These are phyloP conservation scores for Ceratocystis ficicola DNA, from an alignment of 2,329 filamentous ascomycete genomes.

Conservation along the genomic window DNA sequence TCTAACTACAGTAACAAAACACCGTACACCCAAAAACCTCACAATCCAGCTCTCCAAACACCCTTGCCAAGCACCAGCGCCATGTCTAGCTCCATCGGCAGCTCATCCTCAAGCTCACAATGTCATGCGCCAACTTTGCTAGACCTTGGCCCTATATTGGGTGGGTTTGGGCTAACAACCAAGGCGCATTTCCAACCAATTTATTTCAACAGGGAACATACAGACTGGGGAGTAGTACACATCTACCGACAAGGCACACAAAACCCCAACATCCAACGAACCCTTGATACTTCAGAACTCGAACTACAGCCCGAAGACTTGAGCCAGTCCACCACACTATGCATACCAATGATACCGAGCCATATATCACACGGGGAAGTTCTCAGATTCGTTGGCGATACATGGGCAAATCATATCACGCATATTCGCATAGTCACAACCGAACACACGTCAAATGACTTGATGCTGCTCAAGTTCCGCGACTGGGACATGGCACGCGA, in stretches of 20 bases:
- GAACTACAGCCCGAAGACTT: conserved; percentile 34
- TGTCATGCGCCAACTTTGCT: conserved; percentile 34
- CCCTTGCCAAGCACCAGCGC: background rate
- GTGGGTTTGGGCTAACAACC: conserved; percentile 58
- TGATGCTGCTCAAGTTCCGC: conserved; percentile 90
- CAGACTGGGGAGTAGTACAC: conserved; percentile 88
- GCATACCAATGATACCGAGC: conserved; percentile 85
- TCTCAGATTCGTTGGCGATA: conserved; percentile 79
- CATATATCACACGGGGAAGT: conserved; percentile 89
- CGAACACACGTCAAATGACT: conserved; percentile 75
- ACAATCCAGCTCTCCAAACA: background rate
- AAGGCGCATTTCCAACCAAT: conserved; percentile 69
- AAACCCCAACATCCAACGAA: conserved; percentile 35
- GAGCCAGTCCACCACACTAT: conserved; percentile 67
- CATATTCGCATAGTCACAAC: conserved; percentile 95
- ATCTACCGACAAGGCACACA: conserved; percentile 79
- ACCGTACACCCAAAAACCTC: no score
- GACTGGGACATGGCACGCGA: conserved; percentile 58
- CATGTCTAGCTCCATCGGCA: background rate
- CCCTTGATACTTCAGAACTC: conserved; percentile 7
- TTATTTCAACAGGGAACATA: conserved; percentile 58
- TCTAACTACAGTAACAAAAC: no score
- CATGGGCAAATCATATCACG: conserved; percentile 72
- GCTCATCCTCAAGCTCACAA: conserved; percentile 32
- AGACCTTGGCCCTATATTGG: conserved; percentile 43